phyloP scores from a whole-genome alignment of 2,329 filamentous ascomycete species.

The Hirsutella minnesotensis region DNA sequence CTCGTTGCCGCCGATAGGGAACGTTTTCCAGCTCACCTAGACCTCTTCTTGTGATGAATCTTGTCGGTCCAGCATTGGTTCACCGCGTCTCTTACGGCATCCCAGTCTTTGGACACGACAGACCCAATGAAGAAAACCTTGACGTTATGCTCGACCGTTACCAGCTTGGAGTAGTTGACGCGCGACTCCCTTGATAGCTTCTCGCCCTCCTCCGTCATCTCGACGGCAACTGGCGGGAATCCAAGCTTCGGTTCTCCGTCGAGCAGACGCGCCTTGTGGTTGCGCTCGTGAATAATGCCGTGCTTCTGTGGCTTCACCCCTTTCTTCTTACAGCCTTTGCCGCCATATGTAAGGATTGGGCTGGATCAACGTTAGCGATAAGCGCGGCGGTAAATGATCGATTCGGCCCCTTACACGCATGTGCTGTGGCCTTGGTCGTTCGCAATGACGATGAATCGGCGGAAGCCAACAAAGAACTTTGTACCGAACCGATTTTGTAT shows the following conservation, averaged over 20 bases:
- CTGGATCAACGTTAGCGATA: conserved; percentile 17
- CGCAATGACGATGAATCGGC: conserved; percentile 42
- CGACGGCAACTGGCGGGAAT: conserved; percentile 31
- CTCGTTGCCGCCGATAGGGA: neutral
- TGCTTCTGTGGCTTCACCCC: conserved; percentile 41
- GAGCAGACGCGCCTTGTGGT: conserved; percentile 19
- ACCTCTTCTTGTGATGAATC: conserved; percentile 20
- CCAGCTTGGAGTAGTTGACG: conserved; percentile 45
- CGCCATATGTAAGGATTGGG: conserved; percentile 44
- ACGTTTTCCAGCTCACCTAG: conserved; percentile 8
- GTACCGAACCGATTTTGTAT: conserved; percentile 22
- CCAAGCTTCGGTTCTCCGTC: conserved; percentile 34
- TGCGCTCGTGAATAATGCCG: conserved; percentile 35
- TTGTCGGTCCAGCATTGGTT: conserved; percentile 38
- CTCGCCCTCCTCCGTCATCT: conserved; percentile 30
- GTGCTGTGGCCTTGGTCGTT: conserved; percentile 40
- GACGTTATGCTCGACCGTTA: conserved; percentile 45
- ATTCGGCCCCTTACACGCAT: conserved; percentile 34
- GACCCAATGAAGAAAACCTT: conserved; percentile 45
- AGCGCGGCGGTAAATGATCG: no score
- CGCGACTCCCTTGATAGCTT: conserved; percentile 37
- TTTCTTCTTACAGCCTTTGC: conserved; percentile 37
- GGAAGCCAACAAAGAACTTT: conserved; percentile 35
- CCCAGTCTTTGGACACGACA: conserved; percentile 26
- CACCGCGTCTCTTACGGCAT: conserved; percentile 31